Conservation (phyloP, 305 asterid genomes). For the Plantago coronopus region DNA sequence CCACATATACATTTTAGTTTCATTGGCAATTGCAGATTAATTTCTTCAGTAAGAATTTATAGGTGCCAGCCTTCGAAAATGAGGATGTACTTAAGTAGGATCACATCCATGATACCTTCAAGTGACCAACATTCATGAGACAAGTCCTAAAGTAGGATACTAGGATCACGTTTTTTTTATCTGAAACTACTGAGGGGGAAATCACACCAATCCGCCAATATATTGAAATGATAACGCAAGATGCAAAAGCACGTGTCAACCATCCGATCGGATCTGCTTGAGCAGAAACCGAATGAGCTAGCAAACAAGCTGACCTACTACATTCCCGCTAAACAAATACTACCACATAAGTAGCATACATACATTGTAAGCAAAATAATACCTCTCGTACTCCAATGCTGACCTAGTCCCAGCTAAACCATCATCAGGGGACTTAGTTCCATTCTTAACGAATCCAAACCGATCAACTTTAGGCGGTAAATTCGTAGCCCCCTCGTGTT, state of each 20-base stretch:
- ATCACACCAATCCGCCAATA: neutral
- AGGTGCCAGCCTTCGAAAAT: neutral
- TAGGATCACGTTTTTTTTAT: neutral
- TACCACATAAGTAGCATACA: neutral
- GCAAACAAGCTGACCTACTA: neutral
- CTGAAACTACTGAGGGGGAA: neutral
- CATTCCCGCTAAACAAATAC: neutral
- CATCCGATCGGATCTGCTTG: too few relatives aligned
- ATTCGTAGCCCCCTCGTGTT: slow-evolving; percentile 37
- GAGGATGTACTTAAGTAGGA: neutral
- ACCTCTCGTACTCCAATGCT: slow-evolving; percentile 55
- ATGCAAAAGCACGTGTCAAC: too few relatives aligned
- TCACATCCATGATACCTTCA: neutral
- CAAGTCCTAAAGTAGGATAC: too few relatives aligned
- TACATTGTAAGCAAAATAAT: neutral
- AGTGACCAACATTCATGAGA: neutral
- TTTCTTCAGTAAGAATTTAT: neutral
- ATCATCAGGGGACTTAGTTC: slow-evolving; percentile 44
- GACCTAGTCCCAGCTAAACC: slow-evolving; percentile 49
- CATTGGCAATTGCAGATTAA: neutral
- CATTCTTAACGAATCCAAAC: slow-evolving; percentile 66
- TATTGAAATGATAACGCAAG: neutral
- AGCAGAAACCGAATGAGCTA: too few relatives aligned
- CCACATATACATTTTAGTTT: neutral
- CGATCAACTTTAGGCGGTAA: slow-evolving; percentile 58